Conservation (phyloP, 2,329 filamentous ascomycete species). For the Amesomyces nigricolor region DNA sequence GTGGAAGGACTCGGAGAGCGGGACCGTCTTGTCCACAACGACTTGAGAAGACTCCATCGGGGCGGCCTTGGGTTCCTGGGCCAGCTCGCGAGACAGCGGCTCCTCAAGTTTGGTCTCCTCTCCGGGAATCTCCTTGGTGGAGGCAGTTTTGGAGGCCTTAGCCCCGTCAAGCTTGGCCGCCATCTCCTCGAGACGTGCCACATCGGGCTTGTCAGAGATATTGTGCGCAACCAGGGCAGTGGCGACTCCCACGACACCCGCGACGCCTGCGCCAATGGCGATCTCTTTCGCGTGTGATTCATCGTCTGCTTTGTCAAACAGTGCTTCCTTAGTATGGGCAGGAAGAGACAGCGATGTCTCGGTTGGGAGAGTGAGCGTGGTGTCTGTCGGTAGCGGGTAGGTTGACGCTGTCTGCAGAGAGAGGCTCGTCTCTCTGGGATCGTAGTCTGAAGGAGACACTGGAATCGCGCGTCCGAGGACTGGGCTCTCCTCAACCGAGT, state of each 20-base stretch:
- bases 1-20: conserved; percentile 29
- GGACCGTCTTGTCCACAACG: conserved; percentile 20
- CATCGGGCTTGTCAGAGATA: conserved; percentile 10
- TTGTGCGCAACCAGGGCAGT: conserved; percentile 18
- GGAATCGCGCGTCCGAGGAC: background rate
- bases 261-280: conserved; percentile 21
- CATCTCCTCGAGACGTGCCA: conserved; percentile 19
- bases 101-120: background rate
- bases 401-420: conserved; percentile 15
- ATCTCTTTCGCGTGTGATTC: conserved; percentile 17
- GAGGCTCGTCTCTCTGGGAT: conserved; percentile 15
- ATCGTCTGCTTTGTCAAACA: conserved; percentile 1
- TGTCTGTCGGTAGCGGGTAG: conserved; percentile 18
- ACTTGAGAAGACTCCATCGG: conserved; percentile 21
- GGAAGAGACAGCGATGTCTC: conserved; percentile 19
- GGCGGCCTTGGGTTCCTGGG: conserved; percentile 15
- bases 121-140: conserved; percentile 4
- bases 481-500: conserved; percentile 6
- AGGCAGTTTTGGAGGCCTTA: background rate
- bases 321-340: background rate
- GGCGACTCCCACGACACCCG: conserved; percentile 19
- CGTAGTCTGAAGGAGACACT: conserved; percentile 5
- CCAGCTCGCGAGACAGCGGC: background rate
- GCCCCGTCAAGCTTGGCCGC: conserved; percentile 18
- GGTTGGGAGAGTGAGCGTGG: conserved; percentile 17